Evolutionary conservation across 768 basidiomycete species (phyloP).

Genomic region (Lyophyllum shimeji): DNA sequence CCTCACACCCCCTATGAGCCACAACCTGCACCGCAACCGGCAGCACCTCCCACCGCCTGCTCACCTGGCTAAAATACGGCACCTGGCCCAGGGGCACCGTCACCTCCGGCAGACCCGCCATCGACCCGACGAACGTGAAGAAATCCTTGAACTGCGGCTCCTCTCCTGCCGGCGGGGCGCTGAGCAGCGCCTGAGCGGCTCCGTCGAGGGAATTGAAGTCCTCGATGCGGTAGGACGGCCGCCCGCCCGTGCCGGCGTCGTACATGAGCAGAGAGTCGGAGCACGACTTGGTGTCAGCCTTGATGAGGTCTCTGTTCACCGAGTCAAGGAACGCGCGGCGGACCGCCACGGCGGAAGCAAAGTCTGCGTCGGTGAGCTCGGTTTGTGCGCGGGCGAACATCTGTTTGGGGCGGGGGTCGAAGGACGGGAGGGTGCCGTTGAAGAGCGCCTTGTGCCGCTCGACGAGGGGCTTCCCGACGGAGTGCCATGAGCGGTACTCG

Average conservation of each 20-base stretch:
- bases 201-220: constrained; percentile 32
- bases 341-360: constrained; percentile 21
- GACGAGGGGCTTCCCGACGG: constrained; percentile 33
- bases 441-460: constrained; percentile 21
- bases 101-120: constrained; percentile 36
- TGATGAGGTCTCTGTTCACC: constrained; percentile 26
- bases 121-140: constrained; percentile 34
- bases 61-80: constrained; percentile 32
- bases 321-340: constrained; percentile 26
- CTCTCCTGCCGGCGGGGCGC: constrained; percentile 8
- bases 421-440: constrained; percentile 21
- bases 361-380: constrained; percentile 24
- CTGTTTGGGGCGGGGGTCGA: constrained; percentile 31
- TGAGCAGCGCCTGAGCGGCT: constrained; percentile 26
- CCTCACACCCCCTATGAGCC: constrained; percentile 34
- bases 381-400: constrained; percentile 28
- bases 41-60: constrained; percentile 30
- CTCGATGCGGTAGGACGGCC: constrained; percentile 34
- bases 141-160: constrained; percentile 22
- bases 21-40: constrained; percentile 38
- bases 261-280: constrained; percentile 37
- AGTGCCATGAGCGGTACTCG: constrained; percentile 35
- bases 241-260: constrained; percentile 32
- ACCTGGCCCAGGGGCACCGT: constrained; percentile 38
- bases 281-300: constrained; percentile 28